Percentiles rank a stretch among this genome's conserved stretches.
phyloP scores from a whole-genome alignment of 805 yeast genomes.

The Candida ficus region DNA sequence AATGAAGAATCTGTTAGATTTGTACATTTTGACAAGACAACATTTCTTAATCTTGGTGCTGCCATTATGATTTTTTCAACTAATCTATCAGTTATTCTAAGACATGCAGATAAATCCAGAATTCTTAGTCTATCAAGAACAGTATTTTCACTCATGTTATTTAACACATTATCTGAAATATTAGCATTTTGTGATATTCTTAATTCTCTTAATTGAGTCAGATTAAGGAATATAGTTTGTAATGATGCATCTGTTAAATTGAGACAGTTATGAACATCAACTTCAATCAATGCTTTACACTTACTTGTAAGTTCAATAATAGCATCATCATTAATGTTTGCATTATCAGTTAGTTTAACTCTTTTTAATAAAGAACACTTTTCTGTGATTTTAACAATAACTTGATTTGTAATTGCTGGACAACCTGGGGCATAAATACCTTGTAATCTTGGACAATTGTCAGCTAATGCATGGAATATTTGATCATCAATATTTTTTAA shows the following conservation, averaged over 20 bases:
- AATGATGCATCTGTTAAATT: slow-evolving; percentile 63
- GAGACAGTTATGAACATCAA: slow-evolving; percentile 83
- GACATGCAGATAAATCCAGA: slow-evolving; percentile 81
- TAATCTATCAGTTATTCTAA: slow-evolving; percentile 71
- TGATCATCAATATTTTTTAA: slow-evolving; percentile 65
- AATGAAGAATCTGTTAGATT: slow-evolving; percentile 80
- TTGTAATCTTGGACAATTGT: slow-evolving; percentile 70
- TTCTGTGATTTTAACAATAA: slow-evolving; percentile 52
- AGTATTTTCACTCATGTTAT: slow-evolving; percentile 41
- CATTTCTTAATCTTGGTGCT: slow-evolving; percentile 85
- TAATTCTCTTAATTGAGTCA: slow-evolving; percentile 78
- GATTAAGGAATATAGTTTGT: slow-evolving; percentile 47
- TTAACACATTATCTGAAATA: slow-evolving; percentile 63
- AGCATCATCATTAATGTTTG: slow-evolving; percentile 57
- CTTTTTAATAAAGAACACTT: slow-evolving; percentile 75
- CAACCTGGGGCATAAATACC: slow-evolving; percentile 90
- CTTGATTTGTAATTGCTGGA: slow-evolving; percentile 57
- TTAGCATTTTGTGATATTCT: slow-evolving; percentile 70
- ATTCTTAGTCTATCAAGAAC: slow-evolving; percentile 66
- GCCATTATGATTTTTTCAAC: slow-evolving; percentile 64
- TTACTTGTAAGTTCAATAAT: slow-evolving; percentile 55
- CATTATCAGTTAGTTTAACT: slow-evolving; percentile 72
- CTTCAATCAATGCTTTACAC: slow-evolving; percentile 81
- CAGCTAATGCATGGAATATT: slow-evolving; percentile 62
- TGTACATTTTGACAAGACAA: slow-evolving; percentile 84